These are phyloP conservation scores for Lignosus rhinocerotis DNA, from an alignment of 1,284 basidiomycete species.

Conservation along the genomic window DNA sequence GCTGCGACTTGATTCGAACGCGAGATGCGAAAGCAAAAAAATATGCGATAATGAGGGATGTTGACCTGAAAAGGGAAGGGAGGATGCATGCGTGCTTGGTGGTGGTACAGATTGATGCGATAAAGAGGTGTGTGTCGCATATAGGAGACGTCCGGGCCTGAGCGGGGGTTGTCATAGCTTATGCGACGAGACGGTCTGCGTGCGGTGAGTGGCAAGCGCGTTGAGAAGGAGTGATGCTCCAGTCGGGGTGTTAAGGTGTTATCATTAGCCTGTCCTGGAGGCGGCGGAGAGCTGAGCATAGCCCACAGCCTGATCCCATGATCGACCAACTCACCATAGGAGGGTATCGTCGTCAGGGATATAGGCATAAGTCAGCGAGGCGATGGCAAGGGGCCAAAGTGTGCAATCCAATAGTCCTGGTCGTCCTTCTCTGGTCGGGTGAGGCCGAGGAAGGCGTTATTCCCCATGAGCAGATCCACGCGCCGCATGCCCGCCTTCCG, in stretches of 20 bases:
- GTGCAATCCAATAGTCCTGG: slow-evolving; percentile 17
- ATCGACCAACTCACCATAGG: slow-evolving; percentile 12
- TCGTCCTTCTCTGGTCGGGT: slow-evolving; percentile 30
- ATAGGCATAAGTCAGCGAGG: slow-evolving; percentile 9
- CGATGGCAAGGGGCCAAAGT: slow-evolving; percentile 12
- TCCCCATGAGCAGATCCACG: slow-evolving; percentile 50
- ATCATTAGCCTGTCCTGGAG: slow-evolving; percentile 14
- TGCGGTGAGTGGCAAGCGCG: neutral
- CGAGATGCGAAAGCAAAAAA: slow-evolving; percentile 2
- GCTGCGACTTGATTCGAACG: slow-evolving; percentile 6
- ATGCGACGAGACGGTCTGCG: neutral
- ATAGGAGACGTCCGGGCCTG: slow-evolving; percentile 14
- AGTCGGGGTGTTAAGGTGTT: slow-evolving; percentile 2
- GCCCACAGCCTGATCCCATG: neutral
- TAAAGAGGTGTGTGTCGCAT: slow-evolving; percentile 10
- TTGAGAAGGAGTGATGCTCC: slow-evolving; percentile 10
- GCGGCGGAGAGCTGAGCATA: neutral
- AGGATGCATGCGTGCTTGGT: slow-evolving; percentile 6
- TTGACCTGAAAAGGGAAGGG: slow-evolving; percentile 5
- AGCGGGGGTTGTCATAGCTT: slow-evolving; percentile 18
- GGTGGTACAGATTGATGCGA: slow-evolving; percentile 12
- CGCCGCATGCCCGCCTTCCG: slow-evolving; percentile 45
- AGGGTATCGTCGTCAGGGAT: slow-evolving; percentile 10
- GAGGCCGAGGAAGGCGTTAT: slow-evolving; percentile 44
- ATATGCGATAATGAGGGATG: slow-evolving; percentile 10